Conservation (phyloP, 306 rosid genomes). For the Comarum palustre region DNA sequence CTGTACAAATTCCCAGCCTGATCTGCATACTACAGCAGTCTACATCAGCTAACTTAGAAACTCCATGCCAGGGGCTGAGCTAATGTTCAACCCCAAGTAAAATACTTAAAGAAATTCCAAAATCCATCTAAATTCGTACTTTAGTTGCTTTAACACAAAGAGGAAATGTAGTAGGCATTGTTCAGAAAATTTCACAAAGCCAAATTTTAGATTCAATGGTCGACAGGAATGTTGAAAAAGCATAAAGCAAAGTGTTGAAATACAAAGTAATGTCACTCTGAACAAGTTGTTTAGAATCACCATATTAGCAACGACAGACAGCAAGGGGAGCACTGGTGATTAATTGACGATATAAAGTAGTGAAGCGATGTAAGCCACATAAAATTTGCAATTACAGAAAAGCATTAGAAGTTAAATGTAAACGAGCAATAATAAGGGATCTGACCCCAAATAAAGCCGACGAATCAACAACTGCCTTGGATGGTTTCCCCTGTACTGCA, state of each 20-base stretch:
- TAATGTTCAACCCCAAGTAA: neutral
- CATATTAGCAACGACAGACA: neutral
- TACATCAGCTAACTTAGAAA: neutral
- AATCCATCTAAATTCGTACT: neutral
- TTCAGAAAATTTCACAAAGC: neutral
- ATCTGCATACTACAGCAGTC: neutral
- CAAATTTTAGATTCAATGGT: neutral
- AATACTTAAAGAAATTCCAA: neutral
- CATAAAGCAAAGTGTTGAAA: neutral
- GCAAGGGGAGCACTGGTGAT: neutral
- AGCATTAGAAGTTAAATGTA: constrained; percentile 19
- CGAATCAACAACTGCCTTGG: constrained; percentile 81
- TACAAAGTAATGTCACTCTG: neutral
- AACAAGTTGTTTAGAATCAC: neutral
- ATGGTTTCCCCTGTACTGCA: constrained; percentile 95
- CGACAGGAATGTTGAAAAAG: neutral
- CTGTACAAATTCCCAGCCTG: no score
- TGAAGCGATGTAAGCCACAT: neutral
- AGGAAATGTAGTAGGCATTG: neutral
- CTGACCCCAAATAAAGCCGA: constrained; percentile 98
- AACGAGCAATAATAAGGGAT: constrained; percentile 38
- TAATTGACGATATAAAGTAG: neutral
- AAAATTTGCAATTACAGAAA: constrained; percentile 13
- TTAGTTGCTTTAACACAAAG: neutral
- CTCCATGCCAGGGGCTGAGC: neutral